phyloP scores from a whole-genome alignment of 2,329 filamentous ascomycete species.

The Diplocarpon mali region DNA sequence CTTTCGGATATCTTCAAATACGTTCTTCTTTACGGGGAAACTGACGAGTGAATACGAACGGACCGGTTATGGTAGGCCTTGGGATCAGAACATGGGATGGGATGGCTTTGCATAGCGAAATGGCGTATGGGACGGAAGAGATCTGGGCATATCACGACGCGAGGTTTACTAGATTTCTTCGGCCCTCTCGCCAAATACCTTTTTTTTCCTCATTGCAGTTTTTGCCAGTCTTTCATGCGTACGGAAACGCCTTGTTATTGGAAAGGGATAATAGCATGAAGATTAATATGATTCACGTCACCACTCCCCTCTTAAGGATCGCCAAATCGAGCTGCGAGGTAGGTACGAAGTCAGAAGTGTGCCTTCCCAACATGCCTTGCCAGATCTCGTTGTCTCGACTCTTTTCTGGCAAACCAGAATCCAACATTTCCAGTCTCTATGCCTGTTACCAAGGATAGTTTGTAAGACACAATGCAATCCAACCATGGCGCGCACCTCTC shows the following conservation, averaged over 20 bases:
- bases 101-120: slow-evolving; percentile 29
- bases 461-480: slow-evolving; percentile 24
- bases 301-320: not conserved
- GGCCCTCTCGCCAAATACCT: slow-evolving; percentile 11
- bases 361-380: not conserved
- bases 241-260: slow-evolving; percentile 1
- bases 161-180: slow-evolving; percentile 22
- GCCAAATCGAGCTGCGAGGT: too few relatives aligned
- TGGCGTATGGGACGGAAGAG: slow-evolving; percentile 21
- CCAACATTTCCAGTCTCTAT: not conserved
- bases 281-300: slow-evolving; percentile 2
- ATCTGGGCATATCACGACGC: slow-evolving; percentile 18
- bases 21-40: slow-evolving; percentile 56
- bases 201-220: not conserved
- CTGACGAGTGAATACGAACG: slow-evolving; percentile 18
- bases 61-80: slow-evolving; percentile 11
- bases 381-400: too few relatives aligned
- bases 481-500: slow-evolving; percentile 16
- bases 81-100: slow-evolving; percentile 5
- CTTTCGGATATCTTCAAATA: slow-evolving; percentile 96
- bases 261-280: not conserved
- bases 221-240: not conserved
- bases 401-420: slow-evolving; percentile 3
- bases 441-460: slow-evolving; percentile 6
- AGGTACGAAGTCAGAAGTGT: not conserved